Evolutionary conservation across 495 filamentous ascomycete species (phyloP).

Genomic region (Daldinia concentrica): DNA sequence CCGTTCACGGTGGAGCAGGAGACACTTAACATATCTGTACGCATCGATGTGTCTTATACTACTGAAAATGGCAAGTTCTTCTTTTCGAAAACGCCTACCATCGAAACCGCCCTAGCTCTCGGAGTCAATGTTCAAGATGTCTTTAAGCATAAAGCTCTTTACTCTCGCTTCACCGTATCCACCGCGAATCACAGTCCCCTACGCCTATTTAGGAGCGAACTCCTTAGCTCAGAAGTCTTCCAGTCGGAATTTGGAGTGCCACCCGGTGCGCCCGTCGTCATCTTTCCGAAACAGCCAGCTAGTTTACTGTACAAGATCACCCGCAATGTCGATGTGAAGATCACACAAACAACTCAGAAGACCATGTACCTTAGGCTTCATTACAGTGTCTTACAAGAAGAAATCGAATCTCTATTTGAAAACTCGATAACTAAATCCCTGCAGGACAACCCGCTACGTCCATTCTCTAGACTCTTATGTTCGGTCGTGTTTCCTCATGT

Average conservation of each 20-base stretch:
- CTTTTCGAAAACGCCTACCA: conserved; percentile 70
- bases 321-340: conserved; percentile 48
- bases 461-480: conserved; percentile 59
- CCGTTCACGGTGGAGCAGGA: conserved; percentile 89
- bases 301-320: conserved; percentile 84
- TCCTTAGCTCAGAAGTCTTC: conserved; percentile 75
- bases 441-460: conserved; percentile 50
- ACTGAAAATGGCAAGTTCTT: conserved; percentile 77
- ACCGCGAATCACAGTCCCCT: conserved; percentile 79
- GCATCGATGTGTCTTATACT: conserved; percentile 78
- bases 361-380: conserved; percentile 75
- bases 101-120: conserved; percentile 77
- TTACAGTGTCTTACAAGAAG: conserved; percentile 82
- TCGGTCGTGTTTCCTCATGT: conserved; percentile 62
- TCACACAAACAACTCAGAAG: conserved; percentile 52
- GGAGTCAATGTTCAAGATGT: conserved; percentile 97
- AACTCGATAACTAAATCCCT: conserved; percentile 52
- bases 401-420: conserved; percentile 61
- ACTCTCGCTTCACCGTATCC: conserved; percentile 88
- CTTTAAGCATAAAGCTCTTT: conserved; percentile 84
- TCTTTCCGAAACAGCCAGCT: conserved; percentile 84
- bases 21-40: conserved; percentile 73
- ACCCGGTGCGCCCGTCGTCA: conserved; percentile 63
- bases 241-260: conserved; percentile 68
- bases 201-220: conserved; percentile 72